Evolutionary conservation across 2,329 filamentous ascomycete genomes (phyloP).

Genomic region (Epichloe glyceriae): DNA sequence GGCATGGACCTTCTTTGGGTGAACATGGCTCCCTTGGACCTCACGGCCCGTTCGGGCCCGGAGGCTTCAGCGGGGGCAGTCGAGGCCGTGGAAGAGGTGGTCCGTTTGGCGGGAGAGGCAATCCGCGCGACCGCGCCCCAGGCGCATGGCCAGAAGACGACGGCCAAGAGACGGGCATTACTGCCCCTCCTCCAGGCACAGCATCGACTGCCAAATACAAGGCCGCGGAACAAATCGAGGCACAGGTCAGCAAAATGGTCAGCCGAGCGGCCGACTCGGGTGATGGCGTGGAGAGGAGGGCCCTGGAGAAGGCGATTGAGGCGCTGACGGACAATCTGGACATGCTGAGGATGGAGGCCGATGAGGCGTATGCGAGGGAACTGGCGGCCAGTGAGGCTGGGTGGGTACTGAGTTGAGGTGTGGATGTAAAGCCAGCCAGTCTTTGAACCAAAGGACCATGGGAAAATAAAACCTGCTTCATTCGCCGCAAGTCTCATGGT

Average conservation of each 20-base stretch:
- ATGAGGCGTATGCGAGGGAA: slow-evolving; percentile 33
- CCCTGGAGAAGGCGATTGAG: slow-evolving; percentile 23
- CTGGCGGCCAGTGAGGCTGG: slow-evolving; percentile 15
- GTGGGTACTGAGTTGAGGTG: neutral
- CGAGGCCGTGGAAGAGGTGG: neutral
- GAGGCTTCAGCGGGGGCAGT: neutral
- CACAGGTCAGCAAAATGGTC: slow-evolving; percentile 19
- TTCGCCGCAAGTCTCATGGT: too few species aligned
- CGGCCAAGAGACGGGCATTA: slow-evolving; percentile 1
- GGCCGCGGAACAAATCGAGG: slow-evolving; percentile 21
- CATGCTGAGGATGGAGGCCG: slow-evolving; percentile 28
- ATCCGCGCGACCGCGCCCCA: slow-evolving; percentile 9
- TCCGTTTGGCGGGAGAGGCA: slow-evolving; percentile 3
- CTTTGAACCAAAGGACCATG: too few species aligned
- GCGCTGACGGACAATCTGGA: slow-evolving; percentile 25
- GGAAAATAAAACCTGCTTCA: too few species aligned
- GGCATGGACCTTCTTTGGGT: too few species aligned
- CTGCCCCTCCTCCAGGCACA: slow-evolving; percentile 10
- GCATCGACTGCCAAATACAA: slow-evolving; percentile 24
- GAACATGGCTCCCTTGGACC: neutral
- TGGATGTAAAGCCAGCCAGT: too few species aligned
- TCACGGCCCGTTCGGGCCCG: neutral
- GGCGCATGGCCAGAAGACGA: slow-evolving; percentile 24
- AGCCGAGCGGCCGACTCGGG: slow-evolving; percentile 13
- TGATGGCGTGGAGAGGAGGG: slow-evolving; percentile 11